Evolutionary conservation across 345 rosid genomes (phyloP).

Genomic region (Noccaea bulbosa): DNA sequence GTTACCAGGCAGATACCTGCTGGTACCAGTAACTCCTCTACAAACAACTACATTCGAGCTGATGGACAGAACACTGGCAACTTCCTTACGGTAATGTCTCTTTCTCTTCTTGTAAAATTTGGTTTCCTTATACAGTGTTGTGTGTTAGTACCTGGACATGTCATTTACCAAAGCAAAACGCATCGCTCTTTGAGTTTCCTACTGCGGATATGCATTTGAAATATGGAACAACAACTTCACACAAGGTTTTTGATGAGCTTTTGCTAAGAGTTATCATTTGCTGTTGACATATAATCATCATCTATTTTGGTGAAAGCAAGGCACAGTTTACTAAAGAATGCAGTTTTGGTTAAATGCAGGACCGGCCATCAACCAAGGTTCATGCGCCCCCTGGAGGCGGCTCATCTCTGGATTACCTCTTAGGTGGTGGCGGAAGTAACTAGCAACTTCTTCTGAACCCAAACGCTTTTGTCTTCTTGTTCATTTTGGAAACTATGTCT

Average conservation of each 20-base stretch:
- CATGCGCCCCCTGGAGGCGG: conserved; percentile 60
- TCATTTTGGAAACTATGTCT: background rate
- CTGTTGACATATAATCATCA: background rate
- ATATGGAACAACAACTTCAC: background rate
- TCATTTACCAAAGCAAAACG: background rate
- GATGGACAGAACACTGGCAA: conserved; percentile 88
- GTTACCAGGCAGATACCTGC: conserved; percentile 55
- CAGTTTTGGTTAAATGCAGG: conserved; percentile 40
- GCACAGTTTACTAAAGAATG: background rate
- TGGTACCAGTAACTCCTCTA: conserved; percentile 59
- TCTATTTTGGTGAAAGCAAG: background rate
- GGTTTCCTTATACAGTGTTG: too few species aligned
- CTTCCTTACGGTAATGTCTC: conserved; percentile 65
- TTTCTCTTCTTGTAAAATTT: background rate
- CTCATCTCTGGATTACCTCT: conserved; percentile 53
- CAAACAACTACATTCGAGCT: conserved; percentile 76
- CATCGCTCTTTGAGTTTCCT: too few species aligned
- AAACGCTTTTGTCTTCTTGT: background rate
- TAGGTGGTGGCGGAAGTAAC: conserved; percentile 46
- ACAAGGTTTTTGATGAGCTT: background rate
- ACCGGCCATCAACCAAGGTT: conserved; percentile 58
- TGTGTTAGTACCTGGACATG: too few species aligned
- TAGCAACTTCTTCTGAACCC: conserved; percentile 8
- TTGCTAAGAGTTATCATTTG: background rate
- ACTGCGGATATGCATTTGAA: background rate